Conservation (phyloP, 345 rosid species). For the Eucalyptus polyanthemos region DNA sequence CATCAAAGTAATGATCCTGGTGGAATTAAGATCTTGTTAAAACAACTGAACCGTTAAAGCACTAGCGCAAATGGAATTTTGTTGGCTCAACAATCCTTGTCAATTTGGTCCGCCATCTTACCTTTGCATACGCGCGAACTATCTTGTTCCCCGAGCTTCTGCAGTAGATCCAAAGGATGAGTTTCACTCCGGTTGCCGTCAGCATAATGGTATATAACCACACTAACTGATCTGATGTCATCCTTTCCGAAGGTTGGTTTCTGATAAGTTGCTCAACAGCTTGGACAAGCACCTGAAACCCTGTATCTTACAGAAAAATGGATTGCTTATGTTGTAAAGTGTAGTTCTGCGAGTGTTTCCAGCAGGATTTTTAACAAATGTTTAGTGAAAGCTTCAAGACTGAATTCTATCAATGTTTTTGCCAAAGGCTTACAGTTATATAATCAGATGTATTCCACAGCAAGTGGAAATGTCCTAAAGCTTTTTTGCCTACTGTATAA, state of each 20-base stretch:
- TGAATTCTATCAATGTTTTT: background rate
- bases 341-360: background rate
- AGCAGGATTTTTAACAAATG: background rate
- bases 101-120: background rate
- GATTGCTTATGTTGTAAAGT: background rate
- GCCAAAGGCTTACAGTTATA: background rate
- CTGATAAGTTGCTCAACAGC: background rate
- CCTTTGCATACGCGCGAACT: constrained; percentile 12
- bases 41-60: background rate
- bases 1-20: constrained; percentile 17
- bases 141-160: constrained; percentile 4
- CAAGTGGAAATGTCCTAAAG: background rate
- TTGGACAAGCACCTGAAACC: background rate
- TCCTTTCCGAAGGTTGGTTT: background rate
- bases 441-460: background rate
- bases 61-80: background rate
- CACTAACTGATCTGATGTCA: background rate
- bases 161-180: constrained; percentile 8
- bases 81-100: background rate
- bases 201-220: constrained; percentile 5
- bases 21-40: background rate
- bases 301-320: background rate
- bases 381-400: background rate
- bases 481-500: background rate
- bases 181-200: background rate